These are phyloP conservation scores for Naumovozyma baii DNA, from an alignment of 805 yeast genomes.

Conservation along the genomic window DNA sequence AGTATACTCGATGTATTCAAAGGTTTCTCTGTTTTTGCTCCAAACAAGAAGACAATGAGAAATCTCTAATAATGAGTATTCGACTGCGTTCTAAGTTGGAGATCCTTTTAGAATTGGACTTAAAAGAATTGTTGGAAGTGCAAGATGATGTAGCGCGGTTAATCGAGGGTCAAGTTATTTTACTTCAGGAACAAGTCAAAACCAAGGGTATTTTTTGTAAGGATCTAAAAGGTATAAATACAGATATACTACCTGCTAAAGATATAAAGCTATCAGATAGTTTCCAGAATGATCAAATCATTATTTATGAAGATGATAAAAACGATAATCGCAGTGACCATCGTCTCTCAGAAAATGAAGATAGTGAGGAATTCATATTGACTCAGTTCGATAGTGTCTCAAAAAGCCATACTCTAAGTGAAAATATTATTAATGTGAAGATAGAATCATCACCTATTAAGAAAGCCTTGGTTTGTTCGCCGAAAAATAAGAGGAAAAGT, in stretches of 20 bases:
- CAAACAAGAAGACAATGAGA: background rate
- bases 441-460: background rate
- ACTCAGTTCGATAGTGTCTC: constrained; percentile 14
- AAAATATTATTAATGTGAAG: background rate
- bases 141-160: constrained; percentile 16
- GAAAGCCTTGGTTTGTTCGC: background rate
- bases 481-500: background rate
- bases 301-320: background rate
- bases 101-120: constrained; percentile 9
- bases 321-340: background rate
- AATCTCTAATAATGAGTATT: background rate
- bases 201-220: background rate
- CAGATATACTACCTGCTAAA: background rate
- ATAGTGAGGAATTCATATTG: constrained; percentile 16
- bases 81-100: constrained; percentile 6
- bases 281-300: no score
- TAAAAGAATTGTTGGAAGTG: constrained; percentile 16
- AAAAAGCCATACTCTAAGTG: background rate
- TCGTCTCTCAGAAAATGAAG: constrained; percentile 5
- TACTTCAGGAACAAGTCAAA: constrained; percentile 1
- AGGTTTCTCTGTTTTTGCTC: background rate
- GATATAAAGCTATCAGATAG: background rate
- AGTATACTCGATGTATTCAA: no score
- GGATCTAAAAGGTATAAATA: background rate
- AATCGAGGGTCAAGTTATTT: constrained; percentile 7